These are phyloP conservation scores for Silene vulgaris DNA, from an alignment of 179 eudicot species.

Conservation along the genomic window DNA sequence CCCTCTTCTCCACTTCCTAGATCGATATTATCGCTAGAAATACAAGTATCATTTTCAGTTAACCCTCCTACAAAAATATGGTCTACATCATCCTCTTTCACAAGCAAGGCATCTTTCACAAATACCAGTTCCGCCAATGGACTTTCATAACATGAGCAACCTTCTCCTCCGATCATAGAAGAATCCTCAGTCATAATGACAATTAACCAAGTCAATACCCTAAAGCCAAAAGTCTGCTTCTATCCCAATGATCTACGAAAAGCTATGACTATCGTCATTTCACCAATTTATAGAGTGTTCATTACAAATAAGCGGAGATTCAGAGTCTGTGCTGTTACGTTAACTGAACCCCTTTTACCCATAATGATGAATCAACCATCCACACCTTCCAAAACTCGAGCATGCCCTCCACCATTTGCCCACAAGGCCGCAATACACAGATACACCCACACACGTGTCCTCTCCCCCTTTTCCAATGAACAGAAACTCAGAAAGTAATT, in stretches of 20 bases:
- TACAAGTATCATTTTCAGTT: slow-evolving; percentile 28
- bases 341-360: slow-evolving; percentile 25
- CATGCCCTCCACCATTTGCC: background rate
- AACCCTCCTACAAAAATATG: slow-evolving; percentile 18
- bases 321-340: slow-evolving; percentile 15
- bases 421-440: background rate
- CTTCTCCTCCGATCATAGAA: slow-evolving; percentile 28
- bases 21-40: slow-evolving; percentile 26
- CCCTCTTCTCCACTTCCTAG: slow-evolving; percentile 32
- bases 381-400: slow-evolving; percentile 9
- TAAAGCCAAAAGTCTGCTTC: slow-evolving; percentile 9
- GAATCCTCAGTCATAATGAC: slow-evolving; percentile 35
- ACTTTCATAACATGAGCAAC: slow-evolving; percentile 26
- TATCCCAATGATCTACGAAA: slow-evolving; percentile 24
- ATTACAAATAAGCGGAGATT: slow-evolving; percentile 26
- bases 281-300: slow-evolving; percentile 22
- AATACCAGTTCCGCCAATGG: slow-evolving; percentile 21
- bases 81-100: slow-evolving; percentile 22
- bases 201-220: slow-evolving; percentile 22
- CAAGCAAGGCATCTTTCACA: slow-evolving; percentile 22
- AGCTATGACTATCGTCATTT: slow-evolving; percentile 23
- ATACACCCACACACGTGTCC: too few relatives aligned
- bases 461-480: too few relatives aligned
- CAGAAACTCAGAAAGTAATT: background rate
- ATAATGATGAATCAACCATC: slow-evolving; percentile 22